Base-by-base conservation (phyloP, 2,329 filamentous ascomycete species). In the Penicillium sp. region DNA sequence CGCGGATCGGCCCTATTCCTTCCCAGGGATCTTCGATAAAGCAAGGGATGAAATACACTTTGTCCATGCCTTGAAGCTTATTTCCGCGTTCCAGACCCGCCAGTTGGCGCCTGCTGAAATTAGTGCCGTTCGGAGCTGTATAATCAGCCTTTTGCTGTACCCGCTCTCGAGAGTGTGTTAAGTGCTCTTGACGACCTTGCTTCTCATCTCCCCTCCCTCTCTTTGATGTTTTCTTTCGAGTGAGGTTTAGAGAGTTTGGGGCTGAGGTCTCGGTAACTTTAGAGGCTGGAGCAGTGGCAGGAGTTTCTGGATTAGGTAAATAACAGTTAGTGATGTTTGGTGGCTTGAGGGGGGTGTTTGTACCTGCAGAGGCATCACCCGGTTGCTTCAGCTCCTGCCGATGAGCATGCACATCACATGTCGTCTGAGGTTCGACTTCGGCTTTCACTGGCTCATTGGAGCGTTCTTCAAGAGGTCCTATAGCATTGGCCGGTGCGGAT, bases 41-140 rank as follows among this genome's bases (percentile, higher is more conserved):
- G 45, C 58, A 64, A 5, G 66, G 66, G 3, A 41, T 45, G 44
- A 70, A 70, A 56, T 70, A 69, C 1, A 58, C 52, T 3, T 17
- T 61, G 50, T 61, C 60, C 3, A 51, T 54, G 44, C 41, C 55
- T 13, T 47, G 7, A 29, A 64, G 55, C 26, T 60, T 68, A 35
- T 67, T 61, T 56, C 69, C 70, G 47, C 48, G 26, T 17, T 64
- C 63, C 41, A 67, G 48, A 58, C 56, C 67, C 31, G 44, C 47
- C 54, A 70, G 48, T 21, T 69, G 63, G 11, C 48, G 44, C 8
- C 53, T 54, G 45, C 56, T 58, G 57, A 72, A 57, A 21, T 58
- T 62, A 56, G 60, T 63, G 31, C 72, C 70, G 57, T 65, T 70
- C 48, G 70, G 70, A 30, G 70, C 67, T 53, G 55, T 68, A 61